Base-by-base conservation (phyloP, 768 basidiomycete species). In the Calocera cornea region DNA sequence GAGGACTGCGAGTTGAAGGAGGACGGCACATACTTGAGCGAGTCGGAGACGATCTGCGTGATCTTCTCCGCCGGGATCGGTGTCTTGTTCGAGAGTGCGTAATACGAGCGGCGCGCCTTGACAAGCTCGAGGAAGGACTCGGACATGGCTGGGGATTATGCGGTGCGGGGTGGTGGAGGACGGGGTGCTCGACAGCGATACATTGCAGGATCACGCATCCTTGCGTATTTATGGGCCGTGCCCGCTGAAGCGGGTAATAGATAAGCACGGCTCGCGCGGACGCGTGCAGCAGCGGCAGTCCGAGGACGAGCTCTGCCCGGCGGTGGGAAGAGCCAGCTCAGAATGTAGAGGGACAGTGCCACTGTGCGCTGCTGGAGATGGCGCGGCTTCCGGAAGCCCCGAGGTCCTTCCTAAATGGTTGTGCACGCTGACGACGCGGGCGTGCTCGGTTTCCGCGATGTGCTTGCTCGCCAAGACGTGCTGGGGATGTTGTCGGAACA, bases 1-100 rank as follows among this genome's bases (percentile, higher is more conserved):
- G 74, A 70, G 22, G 75, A 71, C 68, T 79, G 77, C 47, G 72
- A 74, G 74, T 79, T 79, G 73, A 77, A 77, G 24, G 72, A 70
- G 31, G 72, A 74, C 27, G 54, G 76, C n/a, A 74, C 70, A 69
- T 73, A 72, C 68, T 75, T 73, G 69, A 77, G 73, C 7, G 74
- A 71, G 33, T 72, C 68, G 63, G 76, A 67, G 41, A 78, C 74
- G 65, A 78, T 65, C 27, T 72, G 71, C 44, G 72, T 44, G 70
- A 79, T 71, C 64, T 72, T 69, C 2, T 70, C 72, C 64, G 76
- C 72, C 29, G 73, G 60, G 60, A 78, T 65, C 19, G 75, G 68
- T 2, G 54, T 5, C 64, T 74, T 70, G 54, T 71, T 72, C 65
- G 69, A 73, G 66, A 78, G 69, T 16, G 66, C 69, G 70, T 79